Conservation (phyloP, 1,139 yeast species). For the Hemisphaericaspora lyxosophila region DNA sequence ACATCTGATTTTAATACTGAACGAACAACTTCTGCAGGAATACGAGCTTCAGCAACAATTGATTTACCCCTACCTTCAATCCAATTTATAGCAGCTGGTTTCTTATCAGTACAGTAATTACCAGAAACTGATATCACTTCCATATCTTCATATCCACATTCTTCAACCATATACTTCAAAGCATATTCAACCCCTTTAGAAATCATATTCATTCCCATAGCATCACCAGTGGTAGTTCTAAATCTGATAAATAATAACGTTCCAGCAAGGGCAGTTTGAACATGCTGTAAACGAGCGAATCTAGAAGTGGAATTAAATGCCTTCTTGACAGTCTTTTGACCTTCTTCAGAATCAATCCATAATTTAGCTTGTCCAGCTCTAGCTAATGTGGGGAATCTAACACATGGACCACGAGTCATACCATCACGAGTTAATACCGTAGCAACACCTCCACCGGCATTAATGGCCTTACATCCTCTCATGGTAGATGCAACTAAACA, state of each 20-base stretch:
- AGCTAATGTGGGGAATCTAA: conserved; percentile 72
- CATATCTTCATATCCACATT: conserved; percentile 94
- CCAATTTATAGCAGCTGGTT: conserved; percentile 98
- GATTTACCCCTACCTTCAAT: conserved; percentile 99
- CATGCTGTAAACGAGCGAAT: conserved; percentile 89
- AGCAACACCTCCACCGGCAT: conserved; percentile 93
- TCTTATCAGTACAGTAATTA: conserved; percentile 95
- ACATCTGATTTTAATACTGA: conserved; percentile 89
- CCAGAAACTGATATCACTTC: conserved; percentile 90
- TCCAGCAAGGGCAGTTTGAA: conserved; percentile 96
- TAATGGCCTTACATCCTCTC: conserved; percentile 99
- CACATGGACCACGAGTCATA: conserved; percentile 99
- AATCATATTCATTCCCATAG: conserved; percentile 99
- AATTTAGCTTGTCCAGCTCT: conserved; percentile 95
- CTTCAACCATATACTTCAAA: conserved; percentile 79
- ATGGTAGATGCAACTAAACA: conserved; percentile 96
- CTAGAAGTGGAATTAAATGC: conserved; percentile 97
- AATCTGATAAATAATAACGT: conserved; percentile 83
- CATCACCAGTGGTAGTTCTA: conserved; percentile 98
- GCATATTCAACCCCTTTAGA: conserved; percentile 95
- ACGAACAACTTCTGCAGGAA: conserved; percentile 77
- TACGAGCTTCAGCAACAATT: conserved; percentile 94
- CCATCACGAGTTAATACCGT: conserved; percentile 95
- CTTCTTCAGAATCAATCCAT: conserved; percentile 96
- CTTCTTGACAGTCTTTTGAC: conserved; percentile 74